Percentiles rank a stretch among this genome's conserved stretches.
Conservation (phyloP, 2,329 filamentous ascomycete genomes). For the Aureobasidium pullulans region DNA sequence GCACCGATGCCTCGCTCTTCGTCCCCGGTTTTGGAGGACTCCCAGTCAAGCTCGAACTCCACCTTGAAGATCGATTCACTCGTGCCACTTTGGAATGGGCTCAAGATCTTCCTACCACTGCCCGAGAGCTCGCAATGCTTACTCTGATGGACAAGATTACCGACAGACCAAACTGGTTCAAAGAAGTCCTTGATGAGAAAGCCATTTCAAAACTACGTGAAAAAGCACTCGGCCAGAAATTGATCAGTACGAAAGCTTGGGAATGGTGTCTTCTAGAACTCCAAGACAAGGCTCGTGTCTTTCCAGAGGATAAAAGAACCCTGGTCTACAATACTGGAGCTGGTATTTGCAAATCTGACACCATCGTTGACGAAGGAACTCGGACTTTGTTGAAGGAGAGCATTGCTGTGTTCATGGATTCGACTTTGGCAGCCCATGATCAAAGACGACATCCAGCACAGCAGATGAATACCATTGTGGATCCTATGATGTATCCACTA, state of each 20-base stretch:
- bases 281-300: neutral
- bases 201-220: neutral
- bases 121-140: too few relatives aligned
- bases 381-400: neutral
- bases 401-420: neutral
- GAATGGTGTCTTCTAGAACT: neutral
- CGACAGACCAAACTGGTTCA: neutral
- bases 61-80: too few relatives aligned
- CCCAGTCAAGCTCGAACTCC: too few relatives aligned
- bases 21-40: too few relatives aligned
- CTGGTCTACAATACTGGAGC: neutral
- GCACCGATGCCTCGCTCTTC: too few relatives aligned
- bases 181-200: neutral
- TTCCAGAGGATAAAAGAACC: neutral
- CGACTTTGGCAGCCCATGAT: neutral
- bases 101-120: too few relatives aligned
- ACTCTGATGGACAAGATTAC: too few relatives aligned
- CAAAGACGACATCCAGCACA: neutral
- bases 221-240: neutral
- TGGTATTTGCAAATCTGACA: neutral
- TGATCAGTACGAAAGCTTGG: neutral
- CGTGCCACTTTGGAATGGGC: too few relatives aligned
- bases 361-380: neutral
- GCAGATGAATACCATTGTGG: constrained; percentile 2
- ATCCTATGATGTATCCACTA: constrained; percentile 18